phyloP scores from a whole-genome alignment of 73 alveolate species.

The Strombidium stylifer region DNA sequence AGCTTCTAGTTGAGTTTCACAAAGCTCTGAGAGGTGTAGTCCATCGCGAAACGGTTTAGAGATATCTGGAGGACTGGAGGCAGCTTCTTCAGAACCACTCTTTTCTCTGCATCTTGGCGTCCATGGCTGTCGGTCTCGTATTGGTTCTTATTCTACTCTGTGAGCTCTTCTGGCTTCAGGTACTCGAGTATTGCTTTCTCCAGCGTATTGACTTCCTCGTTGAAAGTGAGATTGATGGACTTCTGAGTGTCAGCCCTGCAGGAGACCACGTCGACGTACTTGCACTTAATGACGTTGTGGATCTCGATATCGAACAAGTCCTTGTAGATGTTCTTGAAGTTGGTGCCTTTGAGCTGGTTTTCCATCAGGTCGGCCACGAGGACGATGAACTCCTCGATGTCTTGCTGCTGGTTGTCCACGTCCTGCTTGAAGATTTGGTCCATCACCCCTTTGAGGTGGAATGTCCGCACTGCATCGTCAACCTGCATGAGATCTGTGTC shows the following conservation, averaged over 20 bases:
- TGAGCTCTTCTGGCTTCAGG: not conserved
- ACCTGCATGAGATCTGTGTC: too few species aligned
- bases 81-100: not conserved
- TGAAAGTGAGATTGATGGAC: slow-evolving; percentile 1
- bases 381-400: slow-evolving; percentile 5
- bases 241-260: not conserved
- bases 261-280: not conserved
- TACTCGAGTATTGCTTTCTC: not conserved
- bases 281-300: slow-evolving; percentile 4
- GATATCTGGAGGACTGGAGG: slow-evolving; percentile 4
- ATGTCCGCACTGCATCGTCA: not conserved
- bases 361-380: slow-evolving; percentile 3
- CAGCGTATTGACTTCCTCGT: not conserved
- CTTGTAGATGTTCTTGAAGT: not conserved
- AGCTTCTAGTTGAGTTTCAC: not conserved
- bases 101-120: slow-evolving; percentile 14
- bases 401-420: not conserved
- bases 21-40: not conserved
- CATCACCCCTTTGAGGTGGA: not conserved
- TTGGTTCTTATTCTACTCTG: not conserved
- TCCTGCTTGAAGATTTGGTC: not conserved
- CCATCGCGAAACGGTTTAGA: not conserved
- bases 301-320: not conserved
- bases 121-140: slow-evolving; percentile 13
- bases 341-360: not conserved